Conservation (phyloP, 2,329 filamentous ascomycete genomes). For the Penicillium sp. region DNA sequence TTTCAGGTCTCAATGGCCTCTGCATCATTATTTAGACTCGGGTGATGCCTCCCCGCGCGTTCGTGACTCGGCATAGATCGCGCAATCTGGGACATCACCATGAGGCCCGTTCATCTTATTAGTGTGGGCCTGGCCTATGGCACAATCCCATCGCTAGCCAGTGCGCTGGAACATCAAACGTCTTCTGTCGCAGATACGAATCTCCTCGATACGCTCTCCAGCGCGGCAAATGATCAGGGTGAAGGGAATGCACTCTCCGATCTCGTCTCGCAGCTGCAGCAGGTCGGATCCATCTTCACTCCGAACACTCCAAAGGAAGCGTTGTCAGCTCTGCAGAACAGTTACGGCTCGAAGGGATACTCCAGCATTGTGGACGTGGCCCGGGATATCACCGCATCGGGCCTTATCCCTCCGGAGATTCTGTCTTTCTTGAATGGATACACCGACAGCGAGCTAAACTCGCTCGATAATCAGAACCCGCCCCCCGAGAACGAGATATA, state of each 20-base stretch:
- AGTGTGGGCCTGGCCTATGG: not conserved
- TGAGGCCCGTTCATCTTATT: not conserved
- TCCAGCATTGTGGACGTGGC: slow-evolving; percentile 4
- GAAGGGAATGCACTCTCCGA: not conserved
- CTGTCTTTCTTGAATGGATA: slow-evolving; percentile 17
- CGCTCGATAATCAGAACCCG: slow-evolving; percentile 15
- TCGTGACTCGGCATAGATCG: not conserved
- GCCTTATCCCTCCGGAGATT: slow-evolving; percentile 16
- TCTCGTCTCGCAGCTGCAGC: not conserved
- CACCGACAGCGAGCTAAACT: slow-evolving; percentile 14
- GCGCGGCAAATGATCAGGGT: slow-evolving; percentile 1
- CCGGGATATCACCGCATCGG: slow-evolving; percentile 5
- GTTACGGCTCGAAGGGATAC: not conserved
- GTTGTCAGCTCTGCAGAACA: not conserved
- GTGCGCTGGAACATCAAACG: not conserved
- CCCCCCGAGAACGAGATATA: slow-evolving; percentile 8
- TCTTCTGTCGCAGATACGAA: not conserved
- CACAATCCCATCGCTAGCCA: not conserved
- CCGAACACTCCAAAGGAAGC: not conserved
- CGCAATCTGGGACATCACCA: not conserved
- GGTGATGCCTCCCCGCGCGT: not conserved
- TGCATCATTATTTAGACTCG: not conserved
- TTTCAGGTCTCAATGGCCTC: not conserved
- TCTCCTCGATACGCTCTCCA: not conserved
- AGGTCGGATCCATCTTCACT: not conserved